phyloP scores from a whole-genome alignment of 176 grass and related monocot species.

The Saccharum spontaneum region DNA sequence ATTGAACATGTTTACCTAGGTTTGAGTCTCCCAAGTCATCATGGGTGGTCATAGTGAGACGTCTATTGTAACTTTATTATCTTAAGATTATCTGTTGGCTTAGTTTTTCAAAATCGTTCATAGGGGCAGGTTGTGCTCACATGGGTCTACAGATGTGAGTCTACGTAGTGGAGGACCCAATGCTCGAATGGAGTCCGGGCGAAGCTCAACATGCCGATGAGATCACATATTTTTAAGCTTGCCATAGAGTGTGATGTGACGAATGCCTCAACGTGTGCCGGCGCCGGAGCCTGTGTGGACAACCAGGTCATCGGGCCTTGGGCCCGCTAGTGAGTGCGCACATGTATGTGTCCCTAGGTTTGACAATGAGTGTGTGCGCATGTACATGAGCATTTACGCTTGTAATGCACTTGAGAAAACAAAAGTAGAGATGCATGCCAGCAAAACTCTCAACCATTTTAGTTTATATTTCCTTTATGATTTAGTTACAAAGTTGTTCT shows the following conservation, averaged over 20 bases:
- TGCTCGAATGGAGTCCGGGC: no score
- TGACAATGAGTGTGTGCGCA: not conserved
- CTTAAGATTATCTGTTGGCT: not conserved
- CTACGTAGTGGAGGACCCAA: no score
- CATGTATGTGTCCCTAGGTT: not conserved
- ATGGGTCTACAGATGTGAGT: not conserved
- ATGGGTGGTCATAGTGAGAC: not conserved
- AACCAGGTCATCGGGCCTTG: no score
- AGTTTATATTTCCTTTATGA: not conserved
- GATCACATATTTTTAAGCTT: not conserved
- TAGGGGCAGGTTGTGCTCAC: not conserved
- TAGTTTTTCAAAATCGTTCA: not conserved
- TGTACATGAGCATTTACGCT: not conserved
- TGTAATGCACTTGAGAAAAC: not conserved
- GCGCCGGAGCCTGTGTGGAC: not conserved
- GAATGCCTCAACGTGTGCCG: not conserved
- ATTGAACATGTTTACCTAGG: no score
- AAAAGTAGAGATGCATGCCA: not conserved
- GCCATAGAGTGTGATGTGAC: not conserved
- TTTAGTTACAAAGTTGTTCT: not conserved
- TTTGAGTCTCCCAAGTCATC: not conserved
- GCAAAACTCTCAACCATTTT: not conserved
- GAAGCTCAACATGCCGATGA: no score
- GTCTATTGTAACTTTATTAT: not conserved
- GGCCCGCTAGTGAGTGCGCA: not conserved